Conservation (phyloP, 176 grass and related monocot genomes). For the Oryza rufipogon region DNA sequence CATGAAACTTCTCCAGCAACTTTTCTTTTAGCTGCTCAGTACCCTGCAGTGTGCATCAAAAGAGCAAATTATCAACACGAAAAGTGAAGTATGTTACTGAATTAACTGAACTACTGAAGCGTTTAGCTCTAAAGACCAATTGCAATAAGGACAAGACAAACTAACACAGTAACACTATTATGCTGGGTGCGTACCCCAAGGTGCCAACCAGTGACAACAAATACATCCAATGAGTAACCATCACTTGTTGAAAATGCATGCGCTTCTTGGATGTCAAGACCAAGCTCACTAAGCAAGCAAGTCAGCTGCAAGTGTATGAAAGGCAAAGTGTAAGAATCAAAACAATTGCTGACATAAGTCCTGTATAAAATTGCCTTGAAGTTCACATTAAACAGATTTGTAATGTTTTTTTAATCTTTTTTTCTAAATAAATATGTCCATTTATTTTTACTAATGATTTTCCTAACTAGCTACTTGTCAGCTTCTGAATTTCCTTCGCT, state of each 20-base stretch:
- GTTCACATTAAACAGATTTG: background rate
- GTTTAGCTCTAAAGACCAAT: background rate
- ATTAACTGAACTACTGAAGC: background rate
- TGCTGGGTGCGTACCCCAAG: slow-evolving; percentile 55
- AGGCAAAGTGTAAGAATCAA: background rate
- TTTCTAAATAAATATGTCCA: background rate
- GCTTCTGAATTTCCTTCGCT: background rate
- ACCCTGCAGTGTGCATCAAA: slow-evolving; percentile 43
- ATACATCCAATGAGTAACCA: slow-evolving; percentile 81
- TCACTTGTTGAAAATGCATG: slow-evolving; percentile 90
- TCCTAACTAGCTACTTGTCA: background rate
- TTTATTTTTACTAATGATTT: background rate
- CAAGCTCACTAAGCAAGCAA: slow-evolving; percentile 71
- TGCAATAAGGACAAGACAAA: background rate
- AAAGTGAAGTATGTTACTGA: background rate
- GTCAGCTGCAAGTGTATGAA: slow-evolving; percentile 63
- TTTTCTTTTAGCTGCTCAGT: slow-evolving; percentile 56
- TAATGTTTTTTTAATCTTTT: background rate
- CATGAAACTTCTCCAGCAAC: slow-evolving; percentile 59
- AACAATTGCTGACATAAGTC: background rate
- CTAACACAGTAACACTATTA: background rate
- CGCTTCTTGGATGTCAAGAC: slow-evolving; percentile 94
- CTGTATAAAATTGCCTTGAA: slow-evolving; percentile 13
- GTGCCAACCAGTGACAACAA: slow-evolving; percentile 82
- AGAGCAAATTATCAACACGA: slow-evolving; percentile 1